Evolutionary conservation across 257 asterid genomes (phyloP).

Genomic region (Scutellaria baicalensis): DNA sequence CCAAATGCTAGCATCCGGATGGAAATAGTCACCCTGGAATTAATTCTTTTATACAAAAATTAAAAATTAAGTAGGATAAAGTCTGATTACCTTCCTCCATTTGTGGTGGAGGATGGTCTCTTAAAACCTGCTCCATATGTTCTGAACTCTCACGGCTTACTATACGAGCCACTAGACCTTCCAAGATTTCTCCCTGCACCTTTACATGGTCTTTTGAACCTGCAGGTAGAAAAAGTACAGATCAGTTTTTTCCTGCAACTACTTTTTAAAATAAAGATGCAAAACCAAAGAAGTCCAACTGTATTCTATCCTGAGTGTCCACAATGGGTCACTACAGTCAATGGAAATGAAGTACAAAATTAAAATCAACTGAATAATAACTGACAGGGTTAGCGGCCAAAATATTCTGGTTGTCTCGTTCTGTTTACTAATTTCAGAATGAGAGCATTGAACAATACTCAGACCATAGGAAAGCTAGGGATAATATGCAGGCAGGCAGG

Average conservation of each 20-base stretch:
- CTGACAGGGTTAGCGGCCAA: not conserved
- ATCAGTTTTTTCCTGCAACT: constrained; percentile 11
- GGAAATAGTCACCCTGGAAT: not conserved
- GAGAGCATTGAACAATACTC: not conserved
- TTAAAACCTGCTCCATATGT: constrained; percentile 73
- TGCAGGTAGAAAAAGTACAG: constrained; percentile 22
- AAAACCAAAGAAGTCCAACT: not conserved
- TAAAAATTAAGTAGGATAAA: not conserved
- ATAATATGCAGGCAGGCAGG: not conserved
- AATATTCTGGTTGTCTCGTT: not conserved
- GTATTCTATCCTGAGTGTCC: not conserved
- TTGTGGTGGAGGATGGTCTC: constrained; percentile 64
- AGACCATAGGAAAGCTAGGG: not conserved
- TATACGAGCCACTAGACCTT: constrained; percentile 93
- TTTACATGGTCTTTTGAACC: constrained; percentile 82
- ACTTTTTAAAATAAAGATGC: not conserved
- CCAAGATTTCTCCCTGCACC: constrained; percentile 97
- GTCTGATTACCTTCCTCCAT: constrained; percentile 56
- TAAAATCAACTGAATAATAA: not conserved
- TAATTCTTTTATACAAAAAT: constrained; percentile 1
- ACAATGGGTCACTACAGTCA: not conserved
- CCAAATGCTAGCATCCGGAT: not conserved
- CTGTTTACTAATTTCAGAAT: constrained; percentile 6
- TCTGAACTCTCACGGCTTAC: constrained; percentile 75
- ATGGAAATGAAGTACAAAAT: not conserved